Conservation (phyloP, 371 early-diverging fungal species). For the Encephalitozoon romaleae region DNA sequence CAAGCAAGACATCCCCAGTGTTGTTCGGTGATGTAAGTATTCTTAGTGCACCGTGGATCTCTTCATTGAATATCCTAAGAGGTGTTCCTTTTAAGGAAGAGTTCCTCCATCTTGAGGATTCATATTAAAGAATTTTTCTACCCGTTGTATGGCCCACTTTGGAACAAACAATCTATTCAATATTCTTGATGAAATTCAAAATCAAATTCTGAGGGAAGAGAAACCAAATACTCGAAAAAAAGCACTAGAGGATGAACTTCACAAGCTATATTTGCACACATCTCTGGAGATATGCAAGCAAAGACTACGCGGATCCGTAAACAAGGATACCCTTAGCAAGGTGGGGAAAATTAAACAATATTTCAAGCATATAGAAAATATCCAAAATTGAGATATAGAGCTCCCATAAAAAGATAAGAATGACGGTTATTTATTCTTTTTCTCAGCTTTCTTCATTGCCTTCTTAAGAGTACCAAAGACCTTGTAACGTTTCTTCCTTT, state of each 20-base stretch:
- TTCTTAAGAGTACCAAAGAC: constrained; percentile 56
- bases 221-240: neutral
- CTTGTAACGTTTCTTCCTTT: constrained; percentile 57
- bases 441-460: constrained; percentile 50
- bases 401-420: neutral
- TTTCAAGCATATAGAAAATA: neutral
- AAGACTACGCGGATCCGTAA: neutral
- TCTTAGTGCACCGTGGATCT: neutral
- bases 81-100: neutral
- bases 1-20: neutral
- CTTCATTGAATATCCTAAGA: neutral
- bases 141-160: neutral
- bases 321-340: neutral
- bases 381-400: neutral
- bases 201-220: neutral
- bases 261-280: neutral
- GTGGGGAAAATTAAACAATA: neutral
- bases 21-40: neutral
- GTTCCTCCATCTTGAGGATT: neutral
- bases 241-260: neutral
- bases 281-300: neutral
- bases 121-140: neutral
- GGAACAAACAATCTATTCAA: neutral
- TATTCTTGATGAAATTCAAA: neutral
- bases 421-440: constrained; percentile 45